Evolutionary conservation across 2,329 filamentous ascomycete genomes (phyloP).

Genomic region (Aspergillus viridinutans): DNA sequence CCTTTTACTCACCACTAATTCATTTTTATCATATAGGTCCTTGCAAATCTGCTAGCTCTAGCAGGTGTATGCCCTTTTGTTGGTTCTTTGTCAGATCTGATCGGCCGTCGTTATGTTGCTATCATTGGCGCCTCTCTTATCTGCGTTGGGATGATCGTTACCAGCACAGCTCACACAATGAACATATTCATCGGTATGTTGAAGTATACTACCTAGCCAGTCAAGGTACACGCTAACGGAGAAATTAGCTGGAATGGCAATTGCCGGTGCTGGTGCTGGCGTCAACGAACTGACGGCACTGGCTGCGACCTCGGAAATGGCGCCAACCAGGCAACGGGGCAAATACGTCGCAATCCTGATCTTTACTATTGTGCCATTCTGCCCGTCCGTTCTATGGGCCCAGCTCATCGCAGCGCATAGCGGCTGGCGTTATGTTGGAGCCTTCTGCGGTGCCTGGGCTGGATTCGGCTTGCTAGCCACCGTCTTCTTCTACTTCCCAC

Average conservation of each 20-base stretch:
- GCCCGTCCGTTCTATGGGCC: constrained; percentile 58
- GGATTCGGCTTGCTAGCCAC: constrained; percentile 41
- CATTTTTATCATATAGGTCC: constrained; percentile 29
- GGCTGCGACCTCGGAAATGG: constrained; percentile 64
- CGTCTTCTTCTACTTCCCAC: constrained; percentile 43
- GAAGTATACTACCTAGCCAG: constrained; percentile 24
- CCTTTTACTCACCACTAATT: not conserved
- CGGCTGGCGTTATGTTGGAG: constrained; percentile 43
- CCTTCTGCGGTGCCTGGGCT: constrained; percentile 41
- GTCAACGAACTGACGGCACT: constrained; percentile 66
- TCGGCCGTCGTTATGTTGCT: constrained; percentile 59
- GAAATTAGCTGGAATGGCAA: constrained; percentile 48
- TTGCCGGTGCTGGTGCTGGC: constrained; percentile 62
- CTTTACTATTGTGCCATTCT: constrained; percentile 60
- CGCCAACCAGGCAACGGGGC: constrained; percentile 61
- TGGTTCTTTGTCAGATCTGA: constrained; percentile 60
- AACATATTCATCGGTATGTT: constrained; percentile 56
- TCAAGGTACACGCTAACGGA: not conserved
- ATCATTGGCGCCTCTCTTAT: constrained; percentile 52
- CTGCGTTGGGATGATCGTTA: constrained; percentile 57
- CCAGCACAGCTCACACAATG: constrained; percentile 55
- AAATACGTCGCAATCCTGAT: constrained; percentile 59
- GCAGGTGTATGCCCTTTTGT: constrained; percentile 61
- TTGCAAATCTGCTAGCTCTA: constrained; percentile 51
- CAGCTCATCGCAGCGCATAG: constrained; percentile 51